Base-by-base conservation (phyloP, 805 yeast species). In the Kuraishia piskuri region DNA sequence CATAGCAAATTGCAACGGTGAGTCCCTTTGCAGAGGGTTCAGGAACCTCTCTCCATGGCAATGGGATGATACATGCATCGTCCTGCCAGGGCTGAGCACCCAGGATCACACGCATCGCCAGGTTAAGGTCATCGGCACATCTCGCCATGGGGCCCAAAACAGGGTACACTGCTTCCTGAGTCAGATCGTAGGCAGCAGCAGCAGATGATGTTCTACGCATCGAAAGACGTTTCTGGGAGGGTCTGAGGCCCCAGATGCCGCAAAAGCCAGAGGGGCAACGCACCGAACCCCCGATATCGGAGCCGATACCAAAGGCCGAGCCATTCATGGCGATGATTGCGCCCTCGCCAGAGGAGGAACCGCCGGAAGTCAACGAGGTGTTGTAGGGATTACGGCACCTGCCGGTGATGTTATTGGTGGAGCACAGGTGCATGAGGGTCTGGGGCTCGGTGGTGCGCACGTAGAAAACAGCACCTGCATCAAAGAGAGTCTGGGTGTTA, bases 391-490 rank as follows among this genome's bases (percentile, higher is more conserved):
- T 80, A 31, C 67, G 68, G 14, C 80, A 66, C 40, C 64, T 63
- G 48, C 86, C 86, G 60, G 73, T 77, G 47, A 81, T 65, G 61
- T 79, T 81, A 61, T 82, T 82, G 59, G 74, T 69, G 31, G 82
- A 75, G 59, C 78, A 81, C 57, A 80, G 72, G 49, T 80, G 79
- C 76, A 82, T 76, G 70, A 80, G 63, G 0, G 81, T 74, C 60
- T 73, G 76, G 3, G 86, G 85, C 51, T 79, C 78, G 59, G 73
- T 77, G 40, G 86, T 80, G 65, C 82, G 77, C 48, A 77, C 73
- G 58, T 75, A 77, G 53, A 80, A 80, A 10, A 80, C 72, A 4
- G 82, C 84, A 60, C 83, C 83, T 24, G 80, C 75, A 50, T 78
- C 76, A 53, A 68, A 68, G 54, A 83, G 67, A 37, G 73, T 60